Conservation (phyloP, 805 yeast species). For the Lipomyces yamanashiensis region DNA sequence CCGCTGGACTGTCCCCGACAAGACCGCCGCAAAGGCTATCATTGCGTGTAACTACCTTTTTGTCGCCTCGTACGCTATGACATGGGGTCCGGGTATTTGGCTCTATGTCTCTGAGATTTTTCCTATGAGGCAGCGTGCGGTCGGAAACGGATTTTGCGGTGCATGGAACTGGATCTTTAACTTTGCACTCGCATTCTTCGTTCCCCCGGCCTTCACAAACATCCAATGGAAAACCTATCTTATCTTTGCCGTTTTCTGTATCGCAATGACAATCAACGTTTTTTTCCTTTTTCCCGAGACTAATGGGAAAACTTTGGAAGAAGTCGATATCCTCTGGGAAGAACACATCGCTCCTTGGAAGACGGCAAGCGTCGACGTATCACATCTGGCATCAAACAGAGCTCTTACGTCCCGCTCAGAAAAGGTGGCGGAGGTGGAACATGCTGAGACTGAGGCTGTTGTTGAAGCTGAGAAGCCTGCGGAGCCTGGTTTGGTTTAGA, state of each 20-base stretch:
- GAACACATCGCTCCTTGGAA: conserved; percentile 38
- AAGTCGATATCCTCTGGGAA: conserved; percentile 63
- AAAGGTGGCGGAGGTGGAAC: conserved; percentile 43
- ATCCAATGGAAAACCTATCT: conserved; percentile 64
- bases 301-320: conserved; percentile 71
- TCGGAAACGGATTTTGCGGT: conserved; percentile 60
- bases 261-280: conserved; percentile 52
- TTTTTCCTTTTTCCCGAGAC: conserved; percentile 71
- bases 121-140: conserved; percentile 68
- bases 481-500: neutral
- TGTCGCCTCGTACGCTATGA: conserved; percentile 58
- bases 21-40: conserved; percentile 50
- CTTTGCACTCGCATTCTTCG: conserved; percentile 59
- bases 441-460: conserved; percentile 8
- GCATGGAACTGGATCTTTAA: conserved; percentile 69
- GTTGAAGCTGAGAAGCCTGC: neutral
- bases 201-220: conserved; percentile 52
- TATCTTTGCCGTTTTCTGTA: conserved; percentile 60
- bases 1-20: conserved; percentile 34
- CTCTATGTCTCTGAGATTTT: conserved; percentile 68
- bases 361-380: conserved; percentile 23
- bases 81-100: conserved; percentile 61
- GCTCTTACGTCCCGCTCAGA: conserved; percentile 10
- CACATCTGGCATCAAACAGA: conserved; percentile 25
- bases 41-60: conserved; percentile 59